Evolutionary conservation across 2,329 filamentous ascomycete genomes (phyloP).

Genomic region (Fonsecaea pedrosoi): DNA sequence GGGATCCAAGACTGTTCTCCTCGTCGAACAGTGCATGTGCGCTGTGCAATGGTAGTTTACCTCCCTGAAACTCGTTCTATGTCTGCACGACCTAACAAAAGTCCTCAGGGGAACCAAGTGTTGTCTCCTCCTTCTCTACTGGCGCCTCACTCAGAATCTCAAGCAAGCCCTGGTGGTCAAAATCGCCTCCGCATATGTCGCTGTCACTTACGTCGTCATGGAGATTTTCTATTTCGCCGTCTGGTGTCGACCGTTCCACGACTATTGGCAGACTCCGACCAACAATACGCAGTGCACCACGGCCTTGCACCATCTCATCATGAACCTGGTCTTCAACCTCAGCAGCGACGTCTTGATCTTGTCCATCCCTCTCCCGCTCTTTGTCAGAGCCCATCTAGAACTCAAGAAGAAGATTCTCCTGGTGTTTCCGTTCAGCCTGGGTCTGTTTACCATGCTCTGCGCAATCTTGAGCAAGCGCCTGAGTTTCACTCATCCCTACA

Average conservation of each 20-base stretch:
- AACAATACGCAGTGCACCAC: conserved; percentile 54
- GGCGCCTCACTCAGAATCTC: conserved; percentile 56
- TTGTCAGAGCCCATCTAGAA: conserved; percentile 51
- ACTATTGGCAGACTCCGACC: conserved; percentile 61
- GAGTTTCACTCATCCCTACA: conserved; percentile 64
- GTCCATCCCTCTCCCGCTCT: conserved; percentile 55
- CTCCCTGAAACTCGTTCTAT: not conserved
- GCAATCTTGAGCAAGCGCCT: conserved; percentile 68
- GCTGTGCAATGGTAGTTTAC: conserved; percentile 54
- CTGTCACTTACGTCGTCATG: conserved; percentile 56
- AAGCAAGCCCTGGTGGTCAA: conserved; percentile 47
- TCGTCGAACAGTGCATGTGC: conserved; percentile 61
- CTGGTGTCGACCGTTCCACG: conserved; percentile 61
- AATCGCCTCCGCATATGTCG: conserved; percentile 54
- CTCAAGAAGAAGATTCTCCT: conserved; percentile 60
- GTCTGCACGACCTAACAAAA: not conserved
- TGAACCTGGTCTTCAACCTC: conserved; percentile 57
- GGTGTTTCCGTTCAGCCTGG: conserved; percentile 63
- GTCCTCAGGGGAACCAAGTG: conserved; percentile 53
- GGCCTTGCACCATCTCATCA: conserved; percentile 57
- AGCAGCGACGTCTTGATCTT: conserved; percentile 56
- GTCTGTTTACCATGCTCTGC: conserved; percentile 63
- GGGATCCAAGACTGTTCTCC: conserved; percentile 63
- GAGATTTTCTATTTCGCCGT: conserved; percentile 59
- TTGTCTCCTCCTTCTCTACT: conserved; percentile 61